Evolutionary conservation across 2,329 filamentous ascomycete genomes (phyloP).

Genomic region (Lecanoromycetidae sp.): DNA sequence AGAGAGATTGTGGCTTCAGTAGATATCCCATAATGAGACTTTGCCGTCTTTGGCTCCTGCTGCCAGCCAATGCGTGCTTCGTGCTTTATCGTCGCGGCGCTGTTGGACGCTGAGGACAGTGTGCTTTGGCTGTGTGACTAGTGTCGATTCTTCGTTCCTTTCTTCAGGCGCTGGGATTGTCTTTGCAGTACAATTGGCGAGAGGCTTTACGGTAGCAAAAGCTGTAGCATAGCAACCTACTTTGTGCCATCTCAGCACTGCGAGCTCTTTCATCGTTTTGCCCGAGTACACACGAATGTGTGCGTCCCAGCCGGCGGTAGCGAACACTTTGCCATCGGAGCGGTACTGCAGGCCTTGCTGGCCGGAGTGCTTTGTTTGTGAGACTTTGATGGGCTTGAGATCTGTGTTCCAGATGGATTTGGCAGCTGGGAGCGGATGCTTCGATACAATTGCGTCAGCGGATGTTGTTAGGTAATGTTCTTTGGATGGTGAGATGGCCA

Average conservation of each 20-base stretch:
- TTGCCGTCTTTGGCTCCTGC: conserved; percentile 91
- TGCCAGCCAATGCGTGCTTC: conserved; percentile 73
- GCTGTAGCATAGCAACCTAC: conserved; percentile 72
- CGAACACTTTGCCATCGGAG: conserved; percentile 70
- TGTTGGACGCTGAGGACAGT: conserved; percentile 45
- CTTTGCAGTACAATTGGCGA: conserved; percentile 22
- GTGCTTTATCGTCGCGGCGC: conserved; percentile 51
- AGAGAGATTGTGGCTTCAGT: conserved; percentile 44
- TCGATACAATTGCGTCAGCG: conserved; percentile 67
- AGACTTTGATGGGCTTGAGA: conserved; percentile 42
- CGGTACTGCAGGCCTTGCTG: conserved; percentile 72
- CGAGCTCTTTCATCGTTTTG: conserved; percentile 73
- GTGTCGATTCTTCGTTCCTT: conserved; percentile 2
- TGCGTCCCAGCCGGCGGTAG: conserved; percentile 87
- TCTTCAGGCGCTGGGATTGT: neutral
- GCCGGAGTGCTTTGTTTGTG: conserved; percentile 77
- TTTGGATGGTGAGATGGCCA: conserved; percentile 41
- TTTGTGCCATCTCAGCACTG: conserved; percentile 88
- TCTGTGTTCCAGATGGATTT: conserved; percentile 19
- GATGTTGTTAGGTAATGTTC: conserved; percentile 65
- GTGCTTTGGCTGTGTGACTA: conserved; percentile 12
- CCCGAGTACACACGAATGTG: conserved; percentile 68
- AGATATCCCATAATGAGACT: conserved; percentile 91
- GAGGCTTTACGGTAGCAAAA: conserved; percentile 43
- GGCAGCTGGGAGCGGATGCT: conserved; percentile 43